Conservation (phyloP, 345 rosid genomes). For the Luvunga scandens region DNA sequence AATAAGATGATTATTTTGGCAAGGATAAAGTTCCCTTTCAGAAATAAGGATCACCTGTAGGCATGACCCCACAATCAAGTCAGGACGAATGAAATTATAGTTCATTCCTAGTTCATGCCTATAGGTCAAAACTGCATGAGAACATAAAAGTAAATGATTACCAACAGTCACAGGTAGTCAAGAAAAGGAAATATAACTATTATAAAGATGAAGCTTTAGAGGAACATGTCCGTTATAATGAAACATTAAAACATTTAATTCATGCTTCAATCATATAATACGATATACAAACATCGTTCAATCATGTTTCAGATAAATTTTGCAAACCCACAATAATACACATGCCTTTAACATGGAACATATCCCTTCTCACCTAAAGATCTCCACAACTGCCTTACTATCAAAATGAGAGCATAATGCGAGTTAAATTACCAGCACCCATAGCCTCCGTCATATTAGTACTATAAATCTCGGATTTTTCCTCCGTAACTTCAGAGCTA, state of each 20-base stretch:
- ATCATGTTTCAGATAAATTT: not conserved
- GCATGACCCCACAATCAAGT: constrained; percentile 94
- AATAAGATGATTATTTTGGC: not conserved
- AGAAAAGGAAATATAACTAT: not conserved
- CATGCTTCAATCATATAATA: not conserved
- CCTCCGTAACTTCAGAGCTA: constrained; percentile 43
- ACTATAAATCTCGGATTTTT: constrained; percentile 76
- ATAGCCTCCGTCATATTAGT: constrained; percentile 94
- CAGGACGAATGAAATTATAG: constrained; percentile 79
- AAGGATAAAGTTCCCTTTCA: not conserved
- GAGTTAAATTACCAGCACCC: constrained; percentile 79
- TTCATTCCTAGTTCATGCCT: constrained; percentile 95
- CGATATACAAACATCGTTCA: not conserved
- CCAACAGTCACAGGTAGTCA: not conserved
- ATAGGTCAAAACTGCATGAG: constrained; percentile 77
- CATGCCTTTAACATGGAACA: not conserved
- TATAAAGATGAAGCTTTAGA: not conserved
- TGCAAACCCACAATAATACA: not conserved
- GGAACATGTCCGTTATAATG: not conserved
- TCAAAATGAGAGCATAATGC: constrained; percentile 3
- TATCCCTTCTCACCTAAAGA: not conserved
- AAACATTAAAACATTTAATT: not conserved
- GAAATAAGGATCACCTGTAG: constrained; percentile 62
- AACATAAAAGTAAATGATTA: constrained; percentile 25
- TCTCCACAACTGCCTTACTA: not conserved